Evolutionary conservation across 1,284 basidiomycete genomes (phyloP).

Genomic region (Mycosarcoma maydis): DNA sequence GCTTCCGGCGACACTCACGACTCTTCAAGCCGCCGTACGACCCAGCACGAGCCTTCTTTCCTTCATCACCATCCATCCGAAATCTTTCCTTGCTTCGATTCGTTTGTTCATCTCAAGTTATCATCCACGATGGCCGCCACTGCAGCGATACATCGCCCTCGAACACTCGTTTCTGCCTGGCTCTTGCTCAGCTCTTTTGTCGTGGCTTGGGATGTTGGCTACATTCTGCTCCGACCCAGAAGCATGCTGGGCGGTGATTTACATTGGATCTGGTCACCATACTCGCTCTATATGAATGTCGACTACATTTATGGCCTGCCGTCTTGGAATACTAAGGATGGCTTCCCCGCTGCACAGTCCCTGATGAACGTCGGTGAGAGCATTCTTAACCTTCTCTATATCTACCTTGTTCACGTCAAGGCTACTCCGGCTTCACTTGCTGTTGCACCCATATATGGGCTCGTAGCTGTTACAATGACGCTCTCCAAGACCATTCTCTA

Average conservation of each 20-base stretch:
- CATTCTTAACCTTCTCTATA: constrained; percentile 75
- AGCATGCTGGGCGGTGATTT: constrained; percentile 69
- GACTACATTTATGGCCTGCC: constrained; percentile 80
- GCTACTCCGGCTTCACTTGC: constrained; percentile 71
- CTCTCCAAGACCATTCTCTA: constrained; percentile 84
- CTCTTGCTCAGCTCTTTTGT: constrained; percentile 41
- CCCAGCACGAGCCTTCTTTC: background rate
- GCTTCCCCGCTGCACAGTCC: constrained; percentile 87
- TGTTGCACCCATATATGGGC: constrained; percentile 75
- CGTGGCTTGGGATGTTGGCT: constrained; percentile 55
- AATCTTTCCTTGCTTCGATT: too few species aligned
- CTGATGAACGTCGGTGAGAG: constrained; percentile 83
- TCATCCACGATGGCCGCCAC: constrained; percentile 15
- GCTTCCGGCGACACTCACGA: background rate
- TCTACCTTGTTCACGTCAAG: constrained; percentile 76
- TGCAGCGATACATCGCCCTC: constrained; percentile 32
- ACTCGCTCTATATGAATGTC: constrained; percentile 75
- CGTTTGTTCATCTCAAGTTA: background rate
- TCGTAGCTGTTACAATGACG: constrained; percentile 79
- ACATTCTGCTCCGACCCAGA: constrained; percentile 52
- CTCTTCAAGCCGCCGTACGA: too few species aligned
- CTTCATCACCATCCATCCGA: background rate
- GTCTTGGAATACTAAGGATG: constrained; percentile 74
- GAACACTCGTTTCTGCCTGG: constrained; percentile 36
- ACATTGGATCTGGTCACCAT: constrained; percentile 36